Base-by-base conservation (phyloP, 2,329 filamentous ascomycete species). In the Fusarium fujikuroi region DNA sequence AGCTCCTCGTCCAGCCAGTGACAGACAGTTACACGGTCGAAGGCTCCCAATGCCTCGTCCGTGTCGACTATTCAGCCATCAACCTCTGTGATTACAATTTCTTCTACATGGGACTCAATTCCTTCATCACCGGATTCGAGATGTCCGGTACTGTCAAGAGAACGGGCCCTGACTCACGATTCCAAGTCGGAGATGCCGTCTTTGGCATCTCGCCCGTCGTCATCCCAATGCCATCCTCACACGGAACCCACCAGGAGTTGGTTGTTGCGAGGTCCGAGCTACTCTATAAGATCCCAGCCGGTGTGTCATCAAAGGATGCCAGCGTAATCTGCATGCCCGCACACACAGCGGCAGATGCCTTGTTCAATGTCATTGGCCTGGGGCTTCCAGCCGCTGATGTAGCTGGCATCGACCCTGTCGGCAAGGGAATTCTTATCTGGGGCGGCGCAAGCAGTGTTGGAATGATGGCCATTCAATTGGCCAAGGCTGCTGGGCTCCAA, bases 121-220 rank as follows among this genome's bases (percentile, higher is more conserved):
- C 39, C 39, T 40, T 40, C 39, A 40, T 40, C 39, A 40, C 39
- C 19, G 39, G 39, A 21, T 40, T 40, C 39, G 39, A 40, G 39
- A 40, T 40, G 39, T 40, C 39, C 19, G 39, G 39, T 21, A 40
- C 39, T 14, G 39, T 40, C 19, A 12, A 40, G 39, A 2, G 5
- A 21, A n/a, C 7, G 0, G 39, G 39, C 19, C 39, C 39, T 7
- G 12, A 40, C 39, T 40, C 39, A 0, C 12, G 1, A 21, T 21
- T 40, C 39, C 39, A 40, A 6, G 39, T 40, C 39, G 39, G 19
- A 40, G 39, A 40, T 40, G 7, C 19, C 7, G 39, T 40, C 5
- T 40, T 40, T 9, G 19, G 39, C 1, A n/a, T 40, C 19, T 40
- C 39, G 5, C 39, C 39, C 12, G 39, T 40, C 12, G 7, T 21